Evolutionary conservation across 192 early-diverging fungal species (phyloP).

Genomic region (Backusella circina): DNA sequence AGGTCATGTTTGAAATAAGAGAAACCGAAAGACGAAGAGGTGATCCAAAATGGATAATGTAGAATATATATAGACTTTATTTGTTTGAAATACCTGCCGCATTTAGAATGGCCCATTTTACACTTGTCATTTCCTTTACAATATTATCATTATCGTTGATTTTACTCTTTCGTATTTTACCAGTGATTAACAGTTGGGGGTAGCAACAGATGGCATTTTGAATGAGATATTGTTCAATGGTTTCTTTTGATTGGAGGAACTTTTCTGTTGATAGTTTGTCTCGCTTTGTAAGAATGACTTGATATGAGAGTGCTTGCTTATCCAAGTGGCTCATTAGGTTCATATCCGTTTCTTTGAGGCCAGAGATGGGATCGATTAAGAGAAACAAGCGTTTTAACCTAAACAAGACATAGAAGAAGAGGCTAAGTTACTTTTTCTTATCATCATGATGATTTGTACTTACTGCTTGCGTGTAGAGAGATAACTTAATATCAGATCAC

Average conservation of each 20-base stretch:
- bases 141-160: constrained; percentile 12
- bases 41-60: constrained; percentile 30
- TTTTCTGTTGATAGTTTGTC: constrained; percentile 37
- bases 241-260: constrained; percentile 31
- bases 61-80: background rate
- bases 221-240: constrained; percentile 39
- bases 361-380: constrained; percentile 42
- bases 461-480: constrained; percentile 41
- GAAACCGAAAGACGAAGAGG: constrained; percentile 64
- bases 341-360: constrained; percentile 43
- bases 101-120: constrained; percentile 17
- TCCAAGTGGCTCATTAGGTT: constrained; percentile 44
- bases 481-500: constrained; percentile 45
- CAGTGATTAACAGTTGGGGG: constrained; percentile 38
- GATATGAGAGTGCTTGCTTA: constrained; percentile 38
- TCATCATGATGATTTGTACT: background rate
- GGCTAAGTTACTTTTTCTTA: background rate
- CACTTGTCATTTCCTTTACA: constrained; percentile 8
- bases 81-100: constrained; percentile 12
- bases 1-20: constrained; percentile 80
- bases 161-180: constrained; percentile 34
- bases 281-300: constrained; percentile 48
- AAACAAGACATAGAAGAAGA: no score
- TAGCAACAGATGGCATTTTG: constrained; percentile 48
- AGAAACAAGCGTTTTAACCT: constrained; percentile 46